Evolutionary conservation across 306 rosid genomes (phyloP), one percentile per base, ranked within the genome.

Genomic region (Acacia melanoxylon): DNA sequence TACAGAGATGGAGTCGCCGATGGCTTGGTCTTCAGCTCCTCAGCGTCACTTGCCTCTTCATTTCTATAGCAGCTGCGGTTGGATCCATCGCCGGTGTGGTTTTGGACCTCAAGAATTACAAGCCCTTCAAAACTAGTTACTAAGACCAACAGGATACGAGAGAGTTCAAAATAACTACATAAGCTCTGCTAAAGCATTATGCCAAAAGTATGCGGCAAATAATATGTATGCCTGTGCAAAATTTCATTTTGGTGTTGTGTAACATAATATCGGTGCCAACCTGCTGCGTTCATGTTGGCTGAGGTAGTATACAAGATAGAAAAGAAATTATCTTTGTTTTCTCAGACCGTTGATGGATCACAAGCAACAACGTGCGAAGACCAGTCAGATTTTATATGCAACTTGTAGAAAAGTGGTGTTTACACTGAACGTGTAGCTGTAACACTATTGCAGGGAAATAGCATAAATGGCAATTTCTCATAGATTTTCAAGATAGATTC

Each of bases 21-120:
- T 91, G 97, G 97, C 1, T 91, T 72, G 93, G 83, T 29, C 92
- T 92, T 74, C 91, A 87, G 83, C 48, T 89, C 2, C 88, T 92
- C 5, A 91, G 91, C 58, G 4, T 82, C 16, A 44, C 86, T 20
- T 92, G 93, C 51, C 91, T 92, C 70, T 12, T 80, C 16, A 33
- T 89, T 76, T 88, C 95, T 24, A 6, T 91, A 24, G 87, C 86
- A 16, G 95, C 92, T 59, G 94, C 91, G 8, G 86, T 89, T 52
- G 97, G 94, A 16, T 92, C 97, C 66, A 67, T 91, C 6, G 97
- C 92, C 0, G 93, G 97, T 4, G 89, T 91, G 2, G 89, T 78
- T 70, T 89, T 92, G 78, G 97, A 92, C 81, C 93, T 92, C 82
- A 87, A 89, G 88, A 89, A 90, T 46, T 92, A 87, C 29, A 91